phyloP scores from a whole-genome alignment of 768 basidiomycete genomes.

The Neoboletus magnificus region DNA sequence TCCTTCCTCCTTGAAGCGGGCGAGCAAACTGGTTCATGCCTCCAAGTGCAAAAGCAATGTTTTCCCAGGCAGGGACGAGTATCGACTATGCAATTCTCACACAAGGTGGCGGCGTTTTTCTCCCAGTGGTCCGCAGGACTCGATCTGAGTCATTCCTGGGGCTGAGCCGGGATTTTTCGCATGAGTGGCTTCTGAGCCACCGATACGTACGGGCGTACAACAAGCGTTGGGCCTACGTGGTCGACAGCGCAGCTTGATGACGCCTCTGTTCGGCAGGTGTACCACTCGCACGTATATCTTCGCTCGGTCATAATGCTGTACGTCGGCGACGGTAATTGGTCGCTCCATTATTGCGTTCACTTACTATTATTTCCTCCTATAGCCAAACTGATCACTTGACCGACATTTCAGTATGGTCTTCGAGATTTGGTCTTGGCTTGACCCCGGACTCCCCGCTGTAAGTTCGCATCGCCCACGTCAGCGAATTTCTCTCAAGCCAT shows the following conservation, averaged over 20 bases:
- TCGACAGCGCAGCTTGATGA: neutral
- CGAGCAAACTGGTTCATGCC: neutral
- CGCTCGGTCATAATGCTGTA: neutral
- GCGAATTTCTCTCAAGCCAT: neutral
- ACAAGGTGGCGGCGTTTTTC: neutral
- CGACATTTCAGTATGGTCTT: neutral
- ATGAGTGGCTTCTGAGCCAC: neutral
- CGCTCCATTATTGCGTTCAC: no score
- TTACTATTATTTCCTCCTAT: neutral
- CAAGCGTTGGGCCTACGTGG: neutral
- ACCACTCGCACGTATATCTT: neutral
- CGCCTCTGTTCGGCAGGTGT: neutral
- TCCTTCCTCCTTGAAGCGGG: neutral
- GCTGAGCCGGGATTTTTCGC: neutral
- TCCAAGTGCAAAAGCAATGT: neutral
- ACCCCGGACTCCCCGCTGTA: slow-evolving; percentile 14
- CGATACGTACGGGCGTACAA: neutral
- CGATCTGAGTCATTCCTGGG: neutral
- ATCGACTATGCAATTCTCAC: neutral
- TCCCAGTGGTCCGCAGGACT: neutral
- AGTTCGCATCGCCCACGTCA: neutral
- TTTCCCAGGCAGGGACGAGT: no score
- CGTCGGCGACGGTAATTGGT: neutral
- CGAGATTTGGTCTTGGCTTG: neutral
- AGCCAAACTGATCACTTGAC: neutral